Evolutionary conservation across 139 green algal species (phyloP).

Genomic region (Marvania coccoides): DNA sequence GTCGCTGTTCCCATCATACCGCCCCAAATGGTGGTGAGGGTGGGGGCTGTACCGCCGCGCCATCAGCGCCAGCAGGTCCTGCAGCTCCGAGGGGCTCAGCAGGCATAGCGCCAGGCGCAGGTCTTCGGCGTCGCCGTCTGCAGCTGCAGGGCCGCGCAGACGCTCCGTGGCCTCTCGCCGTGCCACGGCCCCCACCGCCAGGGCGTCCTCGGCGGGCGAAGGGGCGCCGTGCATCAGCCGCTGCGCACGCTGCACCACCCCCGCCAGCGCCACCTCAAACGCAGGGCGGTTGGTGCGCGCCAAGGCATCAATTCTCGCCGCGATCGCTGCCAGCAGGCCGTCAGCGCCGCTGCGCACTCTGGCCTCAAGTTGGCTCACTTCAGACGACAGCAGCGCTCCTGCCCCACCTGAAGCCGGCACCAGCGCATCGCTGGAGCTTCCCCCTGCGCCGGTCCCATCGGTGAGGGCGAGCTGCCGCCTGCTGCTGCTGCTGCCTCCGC

Average conservation of each 20-base stretch:
- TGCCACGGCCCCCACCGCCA: too few species aligned
- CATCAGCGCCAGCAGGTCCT: conserved; percentile 7
- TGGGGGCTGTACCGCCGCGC: not conserved
- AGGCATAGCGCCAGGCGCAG: not conserved
- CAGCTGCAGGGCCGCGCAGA: not conserved
- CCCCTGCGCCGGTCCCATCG: not conserved
- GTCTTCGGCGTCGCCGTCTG: not conserved
- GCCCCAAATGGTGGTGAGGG: not conserved
- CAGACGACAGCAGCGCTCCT: too few species aligned
- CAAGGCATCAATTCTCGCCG: not conserved
- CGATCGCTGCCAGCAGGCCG: conserved; percentile 11
- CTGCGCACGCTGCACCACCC: conserved; percentile 10
- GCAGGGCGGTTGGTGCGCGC: not conserved
- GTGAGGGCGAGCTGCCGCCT: too few species aligned
- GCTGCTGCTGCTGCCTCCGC: not conserved
- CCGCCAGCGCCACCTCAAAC: conserved; percentile 11
- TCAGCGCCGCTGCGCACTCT: not conserved
- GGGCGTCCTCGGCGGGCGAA: not conserved
- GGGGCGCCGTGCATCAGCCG: conserved; percentile 4
- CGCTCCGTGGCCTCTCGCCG: too few species aligned
- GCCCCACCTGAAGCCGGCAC: conserved; percentile 7
- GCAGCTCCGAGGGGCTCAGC: not conserved
- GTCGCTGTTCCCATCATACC: not conserved
- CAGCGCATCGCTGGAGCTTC: not conserved
- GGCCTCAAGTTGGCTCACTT: too few species aligned